phyloP scores from a whole-genome alignment of 805 yeast genomes.

The Phaffomyces antillensis region DNA sequence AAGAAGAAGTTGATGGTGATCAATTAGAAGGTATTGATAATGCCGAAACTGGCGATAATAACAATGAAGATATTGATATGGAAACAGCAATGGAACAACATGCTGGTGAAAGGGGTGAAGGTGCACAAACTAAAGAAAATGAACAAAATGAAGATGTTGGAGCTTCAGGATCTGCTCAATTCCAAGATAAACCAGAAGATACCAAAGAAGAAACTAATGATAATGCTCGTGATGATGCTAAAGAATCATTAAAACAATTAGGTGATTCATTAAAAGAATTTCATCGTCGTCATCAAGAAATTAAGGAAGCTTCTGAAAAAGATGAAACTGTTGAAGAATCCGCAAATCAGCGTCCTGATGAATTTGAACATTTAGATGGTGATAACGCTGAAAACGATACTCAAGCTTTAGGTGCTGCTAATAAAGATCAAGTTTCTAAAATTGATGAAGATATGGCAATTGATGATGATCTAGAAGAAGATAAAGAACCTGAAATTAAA shows the following conservation, averaged over 20 bases:
- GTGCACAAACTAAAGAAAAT: constrained; percentile 47
- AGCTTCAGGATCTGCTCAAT: constrained; percentile 48
- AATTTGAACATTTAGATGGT: constrained; percentile 77
- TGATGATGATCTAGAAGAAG: constrained; percentile 55
- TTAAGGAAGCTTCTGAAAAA: constrained; percentile 53
- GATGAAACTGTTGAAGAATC: constrained; percentile 43
- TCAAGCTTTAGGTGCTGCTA: constrained; percentile 90
- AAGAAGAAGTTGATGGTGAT: constrained; percentile 34
- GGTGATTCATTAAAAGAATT: constrained; percentile 91
- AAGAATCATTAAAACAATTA: constrained; percentile 74
- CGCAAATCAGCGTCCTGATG: constrained; percentile 71
- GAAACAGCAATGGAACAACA: constrained; percentile 57
- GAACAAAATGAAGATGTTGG: constrained; percentile 66
- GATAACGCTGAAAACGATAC: constrained; percentile 73
- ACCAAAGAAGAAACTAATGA: constrained; percentile 36
- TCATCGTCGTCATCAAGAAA: constrained; percentile 85
- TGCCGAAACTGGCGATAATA: constrained; percentile 34
- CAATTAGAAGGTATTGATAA: constrained; percentile 50
- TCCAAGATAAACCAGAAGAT: constrained; percentile 36
- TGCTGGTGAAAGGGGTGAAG: constrained; percentile 54
- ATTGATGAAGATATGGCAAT: constrained; percentile 78
- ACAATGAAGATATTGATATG: constrained; percentile 40
- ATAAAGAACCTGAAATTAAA: constrained; percentile 27
- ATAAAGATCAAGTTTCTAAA: constrained; percentile 67
- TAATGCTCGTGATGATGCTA: constrained; percentile 57